phyloP scores from a whole-genome alignment of 345 rosid genomes.

The Eucalyptus leucophloia region DNA sequence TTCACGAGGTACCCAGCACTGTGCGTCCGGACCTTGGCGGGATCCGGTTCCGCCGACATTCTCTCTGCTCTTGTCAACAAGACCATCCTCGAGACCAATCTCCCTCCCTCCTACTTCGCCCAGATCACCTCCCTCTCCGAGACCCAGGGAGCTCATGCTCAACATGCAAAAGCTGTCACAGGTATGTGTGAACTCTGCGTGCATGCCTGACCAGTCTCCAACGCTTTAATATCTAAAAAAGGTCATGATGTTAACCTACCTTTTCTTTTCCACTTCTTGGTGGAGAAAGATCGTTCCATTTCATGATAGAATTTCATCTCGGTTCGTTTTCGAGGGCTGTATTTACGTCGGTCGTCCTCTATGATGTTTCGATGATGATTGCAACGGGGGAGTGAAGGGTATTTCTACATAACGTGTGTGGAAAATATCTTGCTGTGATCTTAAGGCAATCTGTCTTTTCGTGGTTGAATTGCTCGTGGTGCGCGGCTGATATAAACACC shows the following conservation, averaged over 20 bases:
- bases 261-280: not conserved
- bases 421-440: not conserved
- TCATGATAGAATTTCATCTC: not conserved
- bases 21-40: slow-evolving; percentile 15
- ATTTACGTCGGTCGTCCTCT: not conserved
- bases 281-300: not conserved
- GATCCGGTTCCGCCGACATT: slow-evolving; percentile 1
- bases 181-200: slow-evolving; percentile 5
- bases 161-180: slow-evolving; percentile 8
- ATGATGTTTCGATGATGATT: not conserved
- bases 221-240: not conserved
- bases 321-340: not conserved
- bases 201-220: not conserved
- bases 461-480: not conserved
- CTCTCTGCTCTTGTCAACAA: slow-evolving; percentile 46
- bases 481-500: not conserved
- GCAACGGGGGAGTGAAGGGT: not conserved
- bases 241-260: not conserved
- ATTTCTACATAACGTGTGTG: not conserved
- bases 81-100: slow-evolving; percentile 35
- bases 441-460: not conserved
- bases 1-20: slow-evolving; percentile 46
- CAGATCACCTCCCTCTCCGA: not conserved
- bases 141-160: slow-evolving; percentile 4
- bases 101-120: slow-evolving; percentile 18